Evolutionary conservation across 2,329 filamentous ascomycete species (phyloP).

Genomic region (Pestalotiopsis sp.): DNA sequence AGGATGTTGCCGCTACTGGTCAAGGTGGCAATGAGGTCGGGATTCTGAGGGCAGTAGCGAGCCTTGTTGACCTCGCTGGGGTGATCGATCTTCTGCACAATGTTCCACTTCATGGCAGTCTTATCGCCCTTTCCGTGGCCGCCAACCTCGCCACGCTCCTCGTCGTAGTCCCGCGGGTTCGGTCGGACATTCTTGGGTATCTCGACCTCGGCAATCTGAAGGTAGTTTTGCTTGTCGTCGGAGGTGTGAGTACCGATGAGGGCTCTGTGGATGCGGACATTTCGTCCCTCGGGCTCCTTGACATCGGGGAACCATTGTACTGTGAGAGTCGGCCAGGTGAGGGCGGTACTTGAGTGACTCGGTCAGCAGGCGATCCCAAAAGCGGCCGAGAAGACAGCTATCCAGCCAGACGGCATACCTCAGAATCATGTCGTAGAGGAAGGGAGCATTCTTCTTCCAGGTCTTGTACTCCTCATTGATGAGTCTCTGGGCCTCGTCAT

Average conservation of each 20-base stretch:
- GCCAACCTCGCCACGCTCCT: slow-evolving; percentile 88
- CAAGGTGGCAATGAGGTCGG: slow-evolving; percentile 92
- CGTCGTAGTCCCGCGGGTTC: slow-evolving; percentile 84
- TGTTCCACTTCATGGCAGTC: slow-evolving; percentile 78
- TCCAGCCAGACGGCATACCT: slow-evolving; percentile 47
- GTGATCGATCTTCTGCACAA: slow-evolving; percentile 95
- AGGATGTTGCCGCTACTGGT: slow-evolving; percentile 85
- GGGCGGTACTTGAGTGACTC: slow-evolving; percentile 61
- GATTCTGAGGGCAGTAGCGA: slow-evolving; percentile 95
- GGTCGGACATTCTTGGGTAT: slow-evolving; percentile 77
- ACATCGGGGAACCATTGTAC: slow-evolving; percentile 98
- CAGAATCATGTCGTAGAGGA: slow-evolving; percentile 97
- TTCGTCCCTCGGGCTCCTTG: slow-evolving; percentile 82
- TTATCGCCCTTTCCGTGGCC: slow-evolving; percentile 83
- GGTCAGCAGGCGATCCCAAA: neutral
- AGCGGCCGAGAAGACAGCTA: neutral
- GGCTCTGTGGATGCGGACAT: slow-evolving; percentile 83
- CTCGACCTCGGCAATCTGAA: slow-evolving; percentile 93
- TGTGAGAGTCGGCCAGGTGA: slow-evolving; percentile 96
- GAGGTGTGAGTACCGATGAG: slow-evolving; percentile 95
- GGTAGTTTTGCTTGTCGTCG: slow-evolving; percentile 79
- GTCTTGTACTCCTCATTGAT: slow-evolving; percentile 99
- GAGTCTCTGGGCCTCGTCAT: slow-evolving; percentile 75
- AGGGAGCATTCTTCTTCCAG: slow-evolving; percentile 99
- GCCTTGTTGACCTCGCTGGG: slow-evolving; percentile 98